phyloP scores from a whole-genome alignment of 352 stramenopile genomes.

The Globisporangium middletonii region DNA sequence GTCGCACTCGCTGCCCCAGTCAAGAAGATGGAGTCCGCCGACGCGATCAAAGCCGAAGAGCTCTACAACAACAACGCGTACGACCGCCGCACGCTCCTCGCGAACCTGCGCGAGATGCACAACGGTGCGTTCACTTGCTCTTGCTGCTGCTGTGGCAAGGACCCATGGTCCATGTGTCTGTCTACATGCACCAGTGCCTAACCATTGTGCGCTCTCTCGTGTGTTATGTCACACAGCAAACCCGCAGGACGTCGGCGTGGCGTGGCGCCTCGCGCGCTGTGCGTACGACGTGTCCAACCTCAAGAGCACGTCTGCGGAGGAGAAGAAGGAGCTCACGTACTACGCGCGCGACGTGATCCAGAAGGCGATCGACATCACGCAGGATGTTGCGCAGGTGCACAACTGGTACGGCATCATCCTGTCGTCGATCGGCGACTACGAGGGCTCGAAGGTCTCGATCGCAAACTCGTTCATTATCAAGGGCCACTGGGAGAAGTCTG shows the following conservation, averaged over 20 bases:
- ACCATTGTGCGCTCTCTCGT: not conserved
- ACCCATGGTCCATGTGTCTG: not conserved
- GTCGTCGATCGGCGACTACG: conserved; percentile 79
- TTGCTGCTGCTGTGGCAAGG: not conserved
- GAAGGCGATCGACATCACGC: conserved; percentile 38
- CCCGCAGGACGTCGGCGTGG: conserved; percentile 48
- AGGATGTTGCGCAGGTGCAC: conserved; percentile 63
- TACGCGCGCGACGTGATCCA: conserved; percentile 57
- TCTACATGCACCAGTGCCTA: not conserved
- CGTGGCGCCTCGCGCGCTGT: conserved; percentile 58
- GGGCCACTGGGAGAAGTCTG: conserved; percentile 70
- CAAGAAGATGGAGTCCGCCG: conserved; percentile 52
- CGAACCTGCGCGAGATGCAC: conserved; percentile 56
- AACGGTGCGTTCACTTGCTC: conserved; percentile 16
- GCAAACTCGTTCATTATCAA: conserved; percentile 83
- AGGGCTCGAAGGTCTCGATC: conserved; percentile 81
- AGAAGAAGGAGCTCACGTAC: conserved; percentile 77
- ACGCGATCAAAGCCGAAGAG: conserved; percentile 67
- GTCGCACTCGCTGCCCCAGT: conserved; percentile 13
- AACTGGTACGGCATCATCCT: conserved; percentile 86
- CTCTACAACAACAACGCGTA: conserved; percentile 74
- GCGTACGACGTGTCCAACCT: conserved; percentile 64
- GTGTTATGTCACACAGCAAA: conserved; percentile 13
- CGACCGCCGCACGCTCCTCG: conserved; percentile 62
- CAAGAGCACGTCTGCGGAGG: conserved; percentile 39